These are phyloP conservation scores for Thalassiosira oceanica DNA, from an alignment of 352 stramenopile genomes.

Conservation along the genomic window DNA sequence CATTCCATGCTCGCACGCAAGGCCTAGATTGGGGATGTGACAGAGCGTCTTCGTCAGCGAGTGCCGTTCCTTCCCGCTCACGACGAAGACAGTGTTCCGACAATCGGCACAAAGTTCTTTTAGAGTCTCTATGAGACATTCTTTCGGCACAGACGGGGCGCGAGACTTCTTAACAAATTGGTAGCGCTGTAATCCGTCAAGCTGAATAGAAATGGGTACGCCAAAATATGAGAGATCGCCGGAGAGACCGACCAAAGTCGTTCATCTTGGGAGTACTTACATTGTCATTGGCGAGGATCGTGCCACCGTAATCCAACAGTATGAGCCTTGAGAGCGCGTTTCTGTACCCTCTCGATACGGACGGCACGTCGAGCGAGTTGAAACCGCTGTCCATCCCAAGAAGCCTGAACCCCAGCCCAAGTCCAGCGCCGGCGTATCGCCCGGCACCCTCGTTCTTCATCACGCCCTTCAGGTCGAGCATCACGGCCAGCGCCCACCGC, in stretches of 20 bases:
- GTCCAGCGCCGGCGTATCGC: constrained; percentile 90
- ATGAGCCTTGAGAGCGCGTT: constrained; percentile 83
- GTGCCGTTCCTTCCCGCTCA: no score
- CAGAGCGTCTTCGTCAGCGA: no score
- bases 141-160: no score
- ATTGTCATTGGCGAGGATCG: constrained; percentile 89
- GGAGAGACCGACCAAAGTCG: constrained; percentile 74
- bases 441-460: constrained; percentile 5
- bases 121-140: no score
- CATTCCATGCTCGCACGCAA: no score
- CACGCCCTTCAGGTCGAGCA: constrained; percentile 84
- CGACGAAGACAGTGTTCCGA: no score
- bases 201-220: no score
- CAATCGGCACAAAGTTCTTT: no score
- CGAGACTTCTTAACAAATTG: no score
- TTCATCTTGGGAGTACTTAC: constrained; percentile 73
- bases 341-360: constrained; percentile 88
- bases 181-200: no score
- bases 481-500: constrained; percentile 92
- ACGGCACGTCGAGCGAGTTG: constrained; percentile 89
- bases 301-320: constrained; percentile 98
- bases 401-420: constrained; percentile 94
- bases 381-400: constrained; percentile 96
- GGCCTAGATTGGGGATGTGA: no score
- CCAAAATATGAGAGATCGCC: no score